A percentile compares a stretch with the other conserved stretches of the same genome.
phyloP scores from a whole-genome alignment of 805 yeast genomes.

The Sungouiozyma intestinalis region DNA sequence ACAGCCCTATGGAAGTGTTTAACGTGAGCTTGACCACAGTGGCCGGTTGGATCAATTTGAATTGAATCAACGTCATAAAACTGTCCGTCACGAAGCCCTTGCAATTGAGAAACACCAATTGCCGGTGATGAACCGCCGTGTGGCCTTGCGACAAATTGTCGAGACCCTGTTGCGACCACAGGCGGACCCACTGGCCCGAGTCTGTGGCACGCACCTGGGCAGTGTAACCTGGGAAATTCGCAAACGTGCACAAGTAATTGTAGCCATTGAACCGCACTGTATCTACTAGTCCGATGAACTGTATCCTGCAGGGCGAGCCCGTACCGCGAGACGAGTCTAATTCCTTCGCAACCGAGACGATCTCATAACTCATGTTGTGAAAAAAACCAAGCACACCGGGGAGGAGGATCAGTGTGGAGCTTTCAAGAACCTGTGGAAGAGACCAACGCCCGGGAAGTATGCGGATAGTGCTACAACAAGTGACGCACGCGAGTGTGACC shows the following conservation, averaged over 20 bases:
- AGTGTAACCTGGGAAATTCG: not conserved
- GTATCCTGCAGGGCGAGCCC: not conserved
- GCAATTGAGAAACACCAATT: not conserved
- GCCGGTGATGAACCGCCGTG: not conserved
- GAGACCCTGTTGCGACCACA: not conserved
- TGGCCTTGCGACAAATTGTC: too few relatives aligned
- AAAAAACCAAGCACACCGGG: not conserved
- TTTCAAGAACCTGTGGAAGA: too few relatives aligned
- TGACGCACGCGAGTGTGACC: constrained; percentile 77
- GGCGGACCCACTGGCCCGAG: not conserved
- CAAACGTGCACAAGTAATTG: not conserved
- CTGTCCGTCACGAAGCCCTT: not conserved
- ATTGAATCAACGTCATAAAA: not conserved
- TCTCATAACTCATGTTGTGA: not conserved
- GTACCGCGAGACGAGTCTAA: not conserved
- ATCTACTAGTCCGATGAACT: not conserved
- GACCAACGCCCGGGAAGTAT: constrained; percentile 36
- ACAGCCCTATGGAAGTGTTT: not conserved
- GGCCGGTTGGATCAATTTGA: not conserved
- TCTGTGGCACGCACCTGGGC: not conserved
- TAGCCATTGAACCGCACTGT: not conserved
- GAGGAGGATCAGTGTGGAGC: too few relatives aligned
- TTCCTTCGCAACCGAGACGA: not conserved
- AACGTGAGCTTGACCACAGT: not conserved
- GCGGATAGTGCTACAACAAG: constrained; percentile 89